Base-by-base conservation (phyloP, 257 asterid species). In the Ballota nigra region DNA sequence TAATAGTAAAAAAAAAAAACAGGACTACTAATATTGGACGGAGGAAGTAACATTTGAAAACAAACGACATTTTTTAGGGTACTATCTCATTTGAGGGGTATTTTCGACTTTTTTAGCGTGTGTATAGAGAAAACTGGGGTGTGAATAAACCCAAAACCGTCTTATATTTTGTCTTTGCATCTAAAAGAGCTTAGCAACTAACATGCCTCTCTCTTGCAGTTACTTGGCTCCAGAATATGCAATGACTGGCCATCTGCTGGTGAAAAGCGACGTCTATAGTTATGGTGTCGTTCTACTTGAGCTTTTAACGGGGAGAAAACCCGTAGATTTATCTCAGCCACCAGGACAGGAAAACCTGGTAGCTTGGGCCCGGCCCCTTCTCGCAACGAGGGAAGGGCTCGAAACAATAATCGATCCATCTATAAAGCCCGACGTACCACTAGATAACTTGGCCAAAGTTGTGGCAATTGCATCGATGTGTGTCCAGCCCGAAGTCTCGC, bases 141-240 rank as follows among this genome's bases (percentile, higher is more conserved):
- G n/a, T n/a, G n/a, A 10, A 40, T 7, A 9, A 41, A 41, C 51
- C 51, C 51, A 41, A 41, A 1, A 1, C 18, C 16, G 13, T 41
- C 18, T 43, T 15, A 45, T 45, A 41, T 41, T 41, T n/a, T n/a
- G n/a, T n/a, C n/a, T n/a, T n/a, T n/a, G n/a, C n/a, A n/a, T n/a
- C n/a, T n/a, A n/a, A n/a, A n/a, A n/a, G n/a, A n/a, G n/a, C 49
- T 45, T 15, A 45, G 53, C 53, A 45, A 45, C 53, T 45, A 45
- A 45, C 20, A 45, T 45, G 53, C 2, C 20, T 45, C 58, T 71
- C 52, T n/a, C n/a, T 65, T 40, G 34, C 90, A 93, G 98, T 69
- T 90, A 93, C 83, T 79, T 94, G 63, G 98, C 98, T 67, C 98
- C 97, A 0, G 98, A 94, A 77, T 94, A 94, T 49, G 98, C 98